Evolutionary conservation across 768 basidiomycete species (phyloP).

Genomic region (Boletus bicolor): DNA sequence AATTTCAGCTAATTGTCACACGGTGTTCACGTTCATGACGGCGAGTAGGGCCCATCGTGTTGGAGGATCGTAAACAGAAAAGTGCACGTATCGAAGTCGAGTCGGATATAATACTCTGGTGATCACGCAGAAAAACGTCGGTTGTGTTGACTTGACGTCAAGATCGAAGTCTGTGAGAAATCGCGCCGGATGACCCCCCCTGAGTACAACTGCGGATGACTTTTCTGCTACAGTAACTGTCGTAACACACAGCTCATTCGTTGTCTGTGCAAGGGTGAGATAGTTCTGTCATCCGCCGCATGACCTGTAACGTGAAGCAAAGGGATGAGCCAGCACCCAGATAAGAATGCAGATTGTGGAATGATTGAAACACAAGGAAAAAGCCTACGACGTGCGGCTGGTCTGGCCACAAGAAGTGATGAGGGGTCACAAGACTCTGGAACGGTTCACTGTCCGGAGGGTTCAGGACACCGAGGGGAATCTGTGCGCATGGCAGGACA

Average conservation of each 20-base stretch:
- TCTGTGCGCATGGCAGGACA: constrained; percentile 9
- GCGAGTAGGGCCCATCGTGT: background rate
- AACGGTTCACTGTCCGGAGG: constrained; percentile 1
- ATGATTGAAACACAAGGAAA: no score
- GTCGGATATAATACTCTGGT: background rate
- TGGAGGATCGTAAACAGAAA: constrained; percentile 21
- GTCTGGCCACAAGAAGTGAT: background rate
- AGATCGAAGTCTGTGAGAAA: constrained; percentile 14
- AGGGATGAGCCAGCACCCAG: no score
- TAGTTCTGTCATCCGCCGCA: background rate
- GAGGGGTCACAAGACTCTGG: background rate
- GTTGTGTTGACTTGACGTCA: background rate
- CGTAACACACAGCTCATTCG: no score
- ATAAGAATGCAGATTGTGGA: no score
- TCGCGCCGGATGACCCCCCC: background rate
- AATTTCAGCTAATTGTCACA: background rate
- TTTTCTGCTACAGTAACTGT: background rate
- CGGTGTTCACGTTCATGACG: background rate
- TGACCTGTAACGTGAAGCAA: background rate
- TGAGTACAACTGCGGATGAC: background rate
- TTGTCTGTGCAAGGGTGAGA: background rate
- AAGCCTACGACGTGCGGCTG: no score
- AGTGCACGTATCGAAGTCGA: constrained; percentile 2
- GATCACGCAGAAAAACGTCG: background rate
- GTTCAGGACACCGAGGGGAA: constrained; percentile 5